Conservation (phyloP, 331 rosid genomes). For the Acacia concinna region DNA sequence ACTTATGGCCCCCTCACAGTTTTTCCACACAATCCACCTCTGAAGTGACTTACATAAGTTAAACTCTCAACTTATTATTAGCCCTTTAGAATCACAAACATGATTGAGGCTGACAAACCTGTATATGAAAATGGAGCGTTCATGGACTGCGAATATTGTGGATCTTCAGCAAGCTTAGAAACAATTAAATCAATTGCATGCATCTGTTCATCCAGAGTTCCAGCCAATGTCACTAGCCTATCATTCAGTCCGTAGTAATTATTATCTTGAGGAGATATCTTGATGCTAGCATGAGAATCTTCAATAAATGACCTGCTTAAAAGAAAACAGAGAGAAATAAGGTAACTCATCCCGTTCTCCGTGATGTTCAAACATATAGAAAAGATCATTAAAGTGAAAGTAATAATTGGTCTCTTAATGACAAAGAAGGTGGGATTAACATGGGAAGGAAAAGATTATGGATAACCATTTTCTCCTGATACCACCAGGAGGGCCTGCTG, state of each 20-base stretch:
- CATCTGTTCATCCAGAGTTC: constrained; percentile 94
- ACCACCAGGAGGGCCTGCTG: constrained; percentile 2
- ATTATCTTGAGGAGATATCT: constrained; percentile 98
- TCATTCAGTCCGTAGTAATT: constrained; percentile 88
- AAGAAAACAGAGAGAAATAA: constrained; percentile 35
- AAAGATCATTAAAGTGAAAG: constrained; percentile 13
- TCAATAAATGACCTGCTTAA: constrained; percentile 89
- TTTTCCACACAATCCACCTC: not conserved
- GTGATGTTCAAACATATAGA: constrained; percentile 25
- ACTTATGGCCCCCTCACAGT: not conserved
- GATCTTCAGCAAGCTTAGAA: constrained; percentile 89
- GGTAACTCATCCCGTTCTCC: constrained; percentile 16
- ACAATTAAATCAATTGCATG: constrained; percentile 83
- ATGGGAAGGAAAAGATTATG: constrained; percentile 6
- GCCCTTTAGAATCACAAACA: not conserved
- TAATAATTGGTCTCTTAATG: constrained; percentile 7
- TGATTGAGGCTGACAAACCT: constrained; percentile 51
- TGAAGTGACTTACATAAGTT: not conserved
- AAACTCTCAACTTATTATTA: not conserved
- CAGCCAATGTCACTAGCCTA: constrained; percentile 90
- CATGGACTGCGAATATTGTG: constrained; percentile 91
- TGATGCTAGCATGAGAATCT: constrained; percentile 95
- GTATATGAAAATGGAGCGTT: constrained; percentile 91
- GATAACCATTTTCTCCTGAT: not conserved
- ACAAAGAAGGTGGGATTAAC: not conserved